Base-by-base conservation (phyloP, 352 stramenopile genomes). In the Phytophthora constricta region DNA sequence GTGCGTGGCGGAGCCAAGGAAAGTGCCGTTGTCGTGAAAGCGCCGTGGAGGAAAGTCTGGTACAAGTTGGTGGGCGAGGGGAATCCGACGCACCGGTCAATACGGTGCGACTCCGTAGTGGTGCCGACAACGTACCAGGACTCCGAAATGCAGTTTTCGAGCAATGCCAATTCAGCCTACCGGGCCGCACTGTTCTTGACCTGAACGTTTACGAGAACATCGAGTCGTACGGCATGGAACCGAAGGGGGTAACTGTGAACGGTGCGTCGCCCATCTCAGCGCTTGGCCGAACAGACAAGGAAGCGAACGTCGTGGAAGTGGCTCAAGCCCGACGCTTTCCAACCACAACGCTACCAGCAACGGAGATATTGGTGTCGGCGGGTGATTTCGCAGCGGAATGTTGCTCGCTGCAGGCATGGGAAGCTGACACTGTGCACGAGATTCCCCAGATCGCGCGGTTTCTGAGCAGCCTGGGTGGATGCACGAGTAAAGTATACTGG, bases 341-440 rank as follows among this genome's bases (percentile, higher is more conserved):
- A 5, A 11, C 31, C 31, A 37, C 5, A 11, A 37, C 5, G 31
- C 11, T 37, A 11, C 31, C 31, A 13, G 31, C 31, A 37, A 37
- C 11, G 31, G 31, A 37, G 5, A 37, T 37, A 13, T 37, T 37
- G 31, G 31, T 13, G 31, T 37, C 31, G 41, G 5, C 41, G 41
- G 41, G 22, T 3, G 19, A 23, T 3, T 47, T 25, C n/a, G 41
- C 41, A 3, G 41, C 16, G 41, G 41, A 47, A 23, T 47, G 41
- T 20, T 13, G 5, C 5, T 42, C 34, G n/a, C 45, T 51, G 45
- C 5, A 16, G 2, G 23, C 17, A n/a, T 51, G 23, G 41, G 17
- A 22, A 39, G 25, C 58, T 42, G 14, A 34, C 65, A 20, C 22
- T 66, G 17, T 70, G 47, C 48, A 34, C 65, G 55, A 41, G 33